Evolutionary conservation across 345 rosid genomes (phyloP).

Genomic region (Lepidium sativum): DNA sequence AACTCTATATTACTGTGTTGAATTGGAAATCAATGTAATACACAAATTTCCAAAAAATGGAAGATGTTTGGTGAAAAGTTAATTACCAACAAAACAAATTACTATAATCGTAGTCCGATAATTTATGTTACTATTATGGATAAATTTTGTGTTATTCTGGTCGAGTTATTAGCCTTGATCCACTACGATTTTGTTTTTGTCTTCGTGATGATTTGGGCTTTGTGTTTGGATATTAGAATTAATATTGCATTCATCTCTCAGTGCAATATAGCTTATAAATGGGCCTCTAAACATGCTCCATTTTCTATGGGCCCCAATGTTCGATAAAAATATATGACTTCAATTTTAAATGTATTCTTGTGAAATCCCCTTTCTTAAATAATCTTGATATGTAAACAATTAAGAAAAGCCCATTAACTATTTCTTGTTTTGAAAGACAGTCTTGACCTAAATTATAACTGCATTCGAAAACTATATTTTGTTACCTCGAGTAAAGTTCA

Average conservation of each 20-base stretch:
- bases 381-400: no score
- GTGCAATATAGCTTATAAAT: neutral
- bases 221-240: neutral
- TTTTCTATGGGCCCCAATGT: neutral
- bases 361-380: no score
- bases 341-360: neutral
- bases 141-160: neutral
- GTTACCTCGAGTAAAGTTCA: no score
- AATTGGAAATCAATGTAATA: neutral
- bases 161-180: neutral
- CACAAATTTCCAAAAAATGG: neutral
- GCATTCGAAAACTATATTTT: no score
- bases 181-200: neutral
- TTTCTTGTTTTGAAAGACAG: no score
- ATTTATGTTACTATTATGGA: no score
- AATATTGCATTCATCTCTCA: neutral
- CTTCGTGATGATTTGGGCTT: neutral
- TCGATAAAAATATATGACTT: neutral
- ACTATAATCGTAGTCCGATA: no score
- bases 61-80: no score
- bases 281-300: neutral
- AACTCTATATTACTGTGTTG: neutral
- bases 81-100: no score
- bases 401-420: no score
- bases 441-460: no score